Percentiles rank a stretch among this genome's conserved stretches.
phyloP scores from a whole-genome alignment of 73 alveolate species.

The Vitrella brassicaformis region DNA sequence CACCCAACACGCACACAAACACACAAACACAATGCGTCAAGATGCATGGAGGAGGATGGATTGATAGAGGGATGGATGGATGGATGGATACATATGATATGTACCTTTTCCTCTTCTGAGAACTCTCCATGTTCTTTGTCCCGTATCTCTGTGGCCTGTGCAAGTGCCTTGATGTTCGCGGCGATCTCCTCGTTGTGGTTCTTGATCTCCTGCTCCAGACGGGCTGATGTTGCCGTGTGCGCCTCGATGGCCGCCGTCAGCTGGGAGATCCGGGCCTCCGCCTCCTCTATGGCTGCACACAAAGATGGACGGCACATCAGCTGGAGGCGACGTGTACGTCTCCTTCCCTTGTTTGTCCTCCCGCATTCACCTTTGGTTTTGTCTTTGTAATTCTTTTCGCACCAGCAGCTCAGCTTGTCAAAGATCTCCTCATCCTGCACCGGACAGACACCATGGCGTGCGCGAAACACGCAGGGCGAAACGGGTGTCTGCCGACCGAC shows the following conservation, averaged over 20 bases:
- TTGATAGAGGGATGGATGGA: too few species aligned
- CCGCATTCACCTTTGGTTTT: neutral
- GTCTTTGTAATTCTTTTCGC: neutral
- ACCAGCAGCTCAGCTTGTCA: neutral
- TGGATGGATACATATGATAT: too few species aligned
- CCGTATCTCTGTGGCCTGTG: neutral
- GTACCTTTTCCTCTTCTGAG: neutral
- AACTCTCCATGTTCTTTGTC: neutral
- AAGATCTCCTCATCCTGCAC: neutral
- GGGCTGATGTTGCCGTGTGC: neutral
- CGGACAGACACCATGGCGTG: too few species aligned
- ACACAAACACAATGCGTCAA: too few species aligned
- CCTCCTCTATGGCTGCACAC: neutral
- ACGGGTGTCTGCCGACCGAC: too few species aligned
- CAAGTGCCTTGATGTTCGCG: neutral
- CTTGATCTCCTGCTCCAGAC: neutral
- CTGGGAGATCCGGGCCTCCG: neutral
- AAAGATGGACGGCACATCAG: too few species aligned
- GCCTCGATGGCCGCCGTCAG: neutral
- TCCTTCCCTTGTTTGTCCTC: too few species aligned
- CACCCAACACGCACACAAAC: too few species aligned
- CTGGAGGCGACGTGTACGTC: too few species aligned
- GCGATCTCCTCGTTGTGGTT: neutral
- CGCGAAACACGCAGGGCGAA: too few species aligned
- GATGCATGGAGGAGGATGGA: too few species aligned